Evolutionary conservation across 805 yeast genomes (phyloP), one percentile per base, ranked within the genome.

Genomic region (Starmera dryadoides): DNA sequence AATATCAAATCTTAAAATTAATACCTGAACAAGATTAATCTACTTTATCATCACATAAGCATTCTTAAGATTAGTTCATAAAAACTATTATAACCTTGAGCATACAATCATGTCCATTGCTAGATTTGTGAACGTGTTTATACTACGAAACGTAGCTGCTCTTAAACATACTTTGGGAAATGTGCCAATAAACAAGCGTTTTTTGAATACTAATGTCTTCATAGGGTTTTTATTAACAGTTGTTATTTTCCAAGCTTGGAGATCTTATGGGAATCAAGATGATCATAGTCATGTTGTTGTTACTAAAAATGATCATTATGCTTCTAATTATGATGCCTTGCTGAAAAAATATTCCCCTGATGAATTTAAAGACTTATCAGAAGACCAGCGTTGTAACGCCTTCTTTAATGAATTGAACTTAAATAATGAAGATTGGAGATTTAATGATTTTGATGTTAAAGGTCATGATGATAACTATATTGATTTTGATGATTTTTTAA

Each of bases 391-490:
- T 19, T 53, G 58, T 32, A 45, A 43, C 22, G 6, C 25, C 8
- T 53, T 36, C 37, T 53, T 53, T 32, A 42, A 44, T 6, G 17
- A 36, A 11, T 32, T 53, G 14, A 30, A 33, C 5, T 11, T 18
- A 1, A 19, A 35, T 2, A 30, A 48, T 9, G 40, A 39, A 1
- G 35, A 40, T 15, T 53, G 58, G 58, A 45, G 38, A 26, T 29
- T 53, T 2, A 44, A 45, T 19, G 41, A 50, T 37, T 53, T 42
- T 18, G 42, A 45, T 31, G 44, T 49, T 2, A 37, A 30, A 6
- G 49, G 48, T 10, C 49, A 53, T 31, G 46, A 50, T 30, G 56
- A 50, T 21, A 42, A 47, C 33, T 45, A 35, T 26, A 40, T 45
- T 23, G 33, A 45, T 10, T 46, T 45, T 19, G 41, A 43, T 7